phyloP scores from a whole-genome alignment of 1,284 basidiomycete genomes.

The Sporisorium reilianum region DNA sequence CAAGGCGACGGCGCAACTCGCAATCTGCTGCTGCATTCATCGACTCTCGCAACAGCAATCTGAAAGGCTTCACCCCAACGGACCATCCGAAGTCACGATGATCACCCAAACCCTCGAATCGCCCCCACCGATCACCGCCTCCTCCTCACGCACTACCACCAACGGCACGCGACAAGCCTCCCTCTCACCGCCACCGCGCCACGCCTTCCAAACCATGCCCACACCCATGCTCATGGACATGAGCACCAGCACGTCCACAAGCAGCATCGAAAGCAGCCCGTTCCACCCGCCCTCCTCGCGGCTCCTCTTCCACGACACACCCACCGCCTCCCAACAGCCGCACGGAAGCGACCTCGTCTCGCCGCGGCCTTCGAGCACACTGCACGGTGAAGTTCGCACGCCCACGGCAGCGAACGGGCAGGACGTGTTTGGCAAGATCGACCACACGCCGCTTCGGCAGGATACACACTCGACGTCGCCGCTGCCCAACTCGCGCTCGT shows the following conservation, averaged over 20 bases:
- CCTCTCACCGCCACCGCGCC: conserved; percentile 14
- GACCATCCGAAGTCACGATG: conserved; percentile 12
- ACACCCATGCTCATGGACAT: conserved; percentile 29
- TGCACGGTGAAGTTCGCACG: conserved; percentile 18
- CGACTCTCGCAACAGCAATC: not conserved
- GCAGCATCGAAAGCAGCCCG: conserved; percentile 34
- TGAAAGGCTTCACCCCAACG: not conserved
- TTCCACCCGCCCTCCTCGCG: conserved; percentile 32
- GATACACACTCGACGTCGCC: conserved; percentile 48
- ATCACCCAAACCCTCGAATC: conserved; percentile 17
- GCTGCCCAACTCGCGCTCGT: conserved; percentile 37
- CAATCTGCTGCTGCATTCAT: not conserved
- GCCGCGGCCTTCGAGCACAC: conserved; percentile 2
- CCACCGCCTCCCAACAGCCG: conserved; percentile 13
- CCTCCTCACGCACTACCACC: conserved; percentile 11
- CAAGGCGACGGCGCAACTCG: not conserved
- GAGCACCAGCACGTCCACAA: conserved; percentile 20
- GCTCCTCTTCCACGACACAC: conserved; percentile 39
- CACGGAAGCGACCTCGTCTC: conserved; percentile 16
- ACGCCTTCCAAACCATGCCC: conserved; percentile 5
- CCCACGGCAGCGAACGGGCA: conserved; percentile 23
- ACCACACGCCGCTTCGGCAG: conserved; percentile 40
- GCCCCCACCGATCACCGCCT: conserved; percentile 21
- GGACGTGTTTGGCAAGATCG: conserved; percentile 47
- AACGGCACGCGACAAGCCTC: conserved; percentile 1